Conservation (phyloP, 345 rosid species). For the Linum lewisii region DNA sequence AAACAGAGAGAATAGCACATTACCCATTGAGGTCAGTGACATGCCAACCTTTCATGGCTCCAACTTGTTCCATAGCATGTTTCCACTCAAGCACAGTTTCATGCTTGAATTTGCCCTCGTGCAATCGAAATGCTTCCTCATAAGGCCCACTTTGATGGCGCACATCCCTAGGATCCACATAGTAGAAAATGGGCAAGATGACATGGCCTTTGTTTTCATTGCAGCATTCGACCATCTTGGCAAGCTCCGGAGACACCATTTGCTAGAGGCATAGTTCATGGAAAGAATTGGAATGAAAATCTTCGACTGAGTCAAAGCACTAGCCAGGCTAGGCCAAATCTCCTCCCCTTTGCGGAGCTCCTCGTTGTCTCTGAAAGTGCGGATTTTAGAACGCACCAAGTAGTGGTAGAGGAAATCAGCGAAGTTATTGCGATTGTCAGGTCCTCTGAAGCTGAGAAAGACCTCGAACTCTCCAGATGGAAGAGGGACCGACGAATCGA, state of each 20-base stretch:
- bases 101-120: background rate
- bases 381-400: background rate
- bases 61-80: background rate
- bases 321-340: background rate
- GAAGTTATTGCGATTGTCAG: background rate
- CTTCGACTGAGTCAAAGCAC: background rate
- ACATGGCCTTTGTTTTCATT: background rate
- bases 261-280: background rate
- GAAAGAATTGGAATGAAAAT: background rate
- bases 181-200: background rate
- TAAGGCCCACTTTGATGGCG: background rate
- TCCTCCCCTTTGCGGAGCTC: background rate
- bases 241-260: background rate
- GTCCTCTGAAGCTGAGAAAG: background rate
- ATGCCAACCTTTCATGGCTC: background rate
- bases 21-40: background rate
- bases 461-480: background rate
- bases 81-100: background rate
- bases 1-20: background rate
- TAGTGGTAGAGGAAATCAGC: background rate
- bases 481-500: background rate
- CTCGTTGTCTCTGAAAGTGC: background rate
- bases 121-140: background rate
- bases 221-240: background rate
- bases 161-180: background rate